Percentiles rank a stretch among this genome's conserved stretches.
Evolutionary conservation across 768 basidiomycete species (phyloP).

Genomic region (Termitomyces sp.): DNA sequence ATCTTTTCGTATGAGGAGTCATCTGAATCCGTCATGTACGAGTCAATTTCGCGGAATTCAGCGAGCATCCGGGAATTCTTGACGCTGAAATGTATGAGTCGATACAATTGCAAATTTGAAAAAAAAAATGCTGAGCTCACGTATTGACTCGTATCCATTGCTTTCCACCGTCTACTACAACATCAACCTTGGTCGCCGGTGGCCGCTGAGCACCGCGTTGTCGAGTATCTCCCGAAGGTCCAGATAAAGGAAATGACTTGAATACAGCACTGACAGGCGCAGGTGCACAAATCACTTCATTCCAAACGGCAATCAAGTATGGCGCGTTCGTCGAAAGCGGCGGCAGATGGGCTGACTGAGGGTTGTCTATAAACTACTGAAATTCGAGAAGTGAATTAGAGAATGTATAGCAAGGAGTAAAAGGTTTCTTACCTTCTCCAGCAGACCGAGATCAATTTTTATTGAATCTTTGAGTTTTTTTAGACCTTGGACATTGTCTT

Average conservation of each 20-base stretch:
- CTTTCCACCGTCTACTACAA: conserved; percentile 70
- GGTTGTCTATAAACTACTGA: conserved; percentile 62
- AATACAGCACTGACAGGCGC: conserved; percentile 55
- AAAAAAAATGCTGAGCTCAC: conserved; percentile 38
- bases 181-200: conserved; percentile 66
- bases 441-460: conserved; percentile 37
- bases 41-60: conserved; percentile 84
- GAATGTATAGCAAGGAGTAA: neutral
- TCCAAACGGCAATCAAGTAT: conserved; percentile 78
- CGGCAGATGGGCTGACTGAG: conserved; percentile 38
- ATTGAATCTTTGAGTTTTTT: conserved; percentile 42
- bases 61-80: conserved; percentile 72
- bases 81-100: conserved; percentile 39
- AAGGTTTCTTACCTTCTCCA: conserved; percentile 34
- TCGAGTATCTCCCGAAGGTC: conserved; percentile 10
- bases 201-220: conserved; percentile 20
- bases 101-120: neutral
- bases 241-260: conserved; percentile 38
- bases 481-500: conserved; percentile 38
- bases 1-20: conserved; percentile 50
- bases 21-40: conserved; percentile 61
- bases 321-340: conserved; percentile 73
- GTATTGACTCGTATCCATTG: conserved; percentile 87
- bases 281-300: conserved; percentile 62
- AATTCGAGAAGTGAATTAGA: conserved; percentile 11